Percentiles rank a stretch among this genome's conserved stretches.
These are phyloP conservation scores for Diatrype stigma DNA, from an alignment of 2,329 filamentous ascomycete species.

Conservation along the genomic window DNA sequence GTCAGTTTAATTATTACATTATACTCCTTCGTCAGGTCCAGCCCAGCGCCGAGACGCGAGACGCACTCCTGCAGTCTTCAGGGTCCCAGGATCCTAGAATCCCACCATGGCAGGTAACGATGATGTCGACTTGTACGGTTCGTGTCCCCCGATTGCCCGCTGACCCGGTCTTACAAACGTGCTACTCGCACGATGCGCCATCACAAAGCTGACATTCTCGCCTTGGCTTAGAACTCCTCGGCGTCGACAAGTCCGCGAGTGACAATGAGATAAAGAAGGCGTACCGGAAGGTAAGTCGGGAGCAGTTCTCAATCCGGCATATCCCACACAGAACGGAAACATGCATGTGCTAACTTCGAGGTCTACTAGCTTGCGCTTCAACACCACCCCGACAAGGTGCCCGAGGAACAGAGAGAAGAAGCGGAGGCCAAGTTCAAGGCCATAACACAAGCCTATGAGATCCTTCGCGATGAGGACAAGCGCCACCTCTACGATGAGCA, in stretches of 20 bases:
- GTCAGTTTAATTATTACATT: too few species aligned
- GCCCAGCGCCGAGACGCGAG: too few species aligned
- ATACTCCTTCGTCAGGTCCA: too few species aligned
- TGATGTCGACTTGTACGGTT: slow-evolving; percentile 57
- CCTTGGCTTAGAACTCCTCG: slow-evolving; percentile 65
- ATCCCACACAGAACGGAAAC: not conserved
- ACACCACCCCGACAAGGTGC: slow-evolving; percentile 93
- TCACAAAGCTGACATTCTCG: slow-evolving; percentile 7
- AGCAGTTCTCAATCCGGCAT: slow-evolving; percentile 1
- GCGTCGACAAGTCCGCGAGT: slow-evolving; percentile 65
- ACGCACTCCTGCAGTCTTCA: not conserved
- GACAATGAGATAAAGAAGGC: slow-evolving; percentile 89
- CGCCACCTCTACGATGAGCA: slow-evolving; percentile 87
- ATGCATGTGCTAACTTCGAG: slow-evolving; percentile 5
- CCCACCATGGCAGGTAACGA: slow-evolving; percentile 24
- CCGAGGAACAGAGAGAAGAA: slow-evolving; percentile 76
- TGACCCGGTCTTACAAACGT: not conserved
- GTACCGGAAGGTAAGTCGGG: slow-evolving; percentile 74
- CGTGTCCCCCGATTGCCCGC: slow-evolving; percentile 8
- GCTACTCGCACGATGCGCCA: not conserved
- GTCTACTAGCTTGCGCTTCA: slow-evolving; percentile 69
- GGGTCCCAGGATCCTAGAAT: not conserved
- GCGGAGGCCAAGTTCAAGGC: slow-evolving; percentile 92
- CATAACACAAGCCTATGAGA: slow-evolving; percentile 93
- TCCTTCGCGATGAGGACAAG: slow-evolving; percentile 93